Conservation (phyloP, 176 grass and related monocot genomes). For the Oryza meyeriana region DNA sequence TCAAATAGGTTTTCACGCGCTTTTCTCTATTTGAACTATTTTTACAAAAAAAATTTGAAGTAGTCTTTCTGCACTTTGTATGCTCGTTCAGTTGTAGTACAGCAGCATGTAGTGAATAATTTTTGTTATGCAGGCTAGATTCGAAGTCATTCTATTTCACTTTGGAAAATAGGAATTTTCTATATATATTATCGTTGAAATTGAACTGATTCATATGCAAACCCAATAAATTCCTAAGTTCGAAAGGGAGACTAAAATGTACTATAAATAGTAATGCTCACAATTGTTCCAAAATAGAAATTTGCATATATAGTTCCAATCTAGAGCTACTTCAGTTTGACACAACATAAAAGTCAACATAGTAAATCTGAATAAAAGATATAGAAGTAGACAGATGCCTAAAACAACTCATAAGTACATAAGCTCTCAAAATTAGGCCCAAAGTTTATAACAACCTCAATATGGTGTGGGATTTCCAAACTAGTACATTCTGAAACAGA, state of each 20-base stretch:
- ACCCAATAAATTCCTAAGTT: background rate
- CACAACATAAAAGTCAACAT: background rate
- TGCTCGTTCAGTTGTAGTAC: background rate
- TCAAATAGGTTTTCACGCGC: constrained; percentile 7
- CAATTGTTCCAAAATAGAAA: background rate
- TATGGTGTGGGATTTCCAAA: background rate
- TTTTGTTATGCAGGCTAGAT: background rate
- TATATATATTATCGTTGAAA: no score
- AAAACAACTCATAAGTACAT: background rate
- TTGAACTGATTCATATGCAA: background rate
- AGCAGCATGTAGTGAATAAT: background rate
- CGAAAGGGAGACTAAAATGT: background rate
- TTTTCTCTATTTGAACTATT: background rate
- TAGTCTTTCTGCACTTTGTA: background rate
- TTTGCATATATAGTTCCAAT: background rate
- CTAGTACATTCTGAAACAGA: background rate
- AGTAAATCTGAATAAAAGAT: background rate
- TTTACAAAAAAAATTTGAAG: background rate
- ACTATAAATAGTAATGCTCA: background rate
- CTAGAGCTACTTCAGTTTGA: background rate
- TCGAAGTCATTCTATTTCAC: background rate
- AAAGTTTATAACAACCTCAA: background rate
- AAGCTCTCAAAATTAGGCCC: background rate
- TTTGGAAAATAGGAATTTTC: no score
- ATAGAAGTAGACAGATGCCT: background rate